Evolutionary conservation across 2,329 filamentous ascomycete genomes (phyloP).

Genomic region (Colletotrichum lentis): DNA sequence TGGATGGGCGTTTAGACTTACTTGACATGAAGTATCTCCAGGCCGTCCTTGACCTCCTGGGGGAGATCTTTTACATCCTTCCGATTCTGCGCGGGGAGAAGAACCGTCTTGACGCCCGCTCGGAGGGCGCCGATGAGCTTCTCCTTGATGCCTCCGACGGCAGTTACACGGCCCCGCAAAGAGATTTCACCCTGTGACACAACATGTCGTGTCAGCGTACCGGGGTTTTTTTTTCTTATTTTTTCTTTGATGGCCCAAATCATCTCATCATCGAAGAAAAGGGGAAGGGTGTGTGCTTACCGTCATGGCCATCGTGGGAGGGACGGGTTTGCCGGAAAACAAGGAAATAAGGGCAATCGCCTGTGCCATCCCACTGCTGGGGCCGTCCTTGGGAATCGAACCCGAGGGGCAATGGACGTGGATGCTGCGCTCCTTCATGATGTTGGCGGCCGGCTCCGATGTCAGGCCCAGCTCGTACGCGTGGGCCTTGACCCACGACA

Average conservation of each 20-base stretch:
- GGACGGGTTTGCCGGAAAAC: constrained; percentile 85
- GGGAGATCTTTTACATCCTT: constrained; percentile 94
- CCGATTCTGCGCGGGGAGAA: constrained; percentile 85
- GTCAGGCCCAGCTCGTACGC: constrained; percentile 90
- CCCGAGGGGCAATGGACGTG: constrained; percentile 97
- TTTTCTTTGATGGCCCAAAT: not conserved
- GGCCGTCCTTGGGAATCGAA: constrained; percentile 92
- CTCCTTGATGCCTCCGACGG: constrained; percentile 98
- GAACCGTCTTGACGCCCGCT: constrained; percentile 92
- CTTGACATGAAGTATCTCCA: constrained; percentile 90
- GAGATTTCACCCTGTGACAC: constrained; percentile 70
- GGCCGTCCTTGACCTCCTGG: constrained; percentile 83
- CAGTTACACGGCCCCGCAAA: constrained; percentile 87
- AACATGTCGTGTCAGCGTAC: constrained; percentile 31
- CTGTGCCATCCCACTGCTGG: constrained; percentile 88
- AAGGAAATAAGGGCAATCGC: constrained; percentile 92
- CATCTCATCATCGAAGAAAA: not conserved
- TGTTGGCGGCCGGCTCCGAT: constrained; percentile 81
- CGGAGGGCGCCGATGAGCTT: constrained; percentile 94
- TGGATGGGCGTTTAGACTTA: constrained; percentile 56
- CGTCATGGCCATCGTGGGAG: constrained; percentile 95
- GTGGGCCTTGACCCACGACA: constrained; percentile 97
- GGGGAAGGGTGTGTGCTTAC: constrained; percentile 52
- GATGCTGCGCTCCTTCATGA: constrained; percentile 93
- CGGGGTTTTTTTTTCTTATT: not conserved